phyloP scores from a whole-genome alignment of 306 rosid genomes.

The Medicago arabica region DNA sequence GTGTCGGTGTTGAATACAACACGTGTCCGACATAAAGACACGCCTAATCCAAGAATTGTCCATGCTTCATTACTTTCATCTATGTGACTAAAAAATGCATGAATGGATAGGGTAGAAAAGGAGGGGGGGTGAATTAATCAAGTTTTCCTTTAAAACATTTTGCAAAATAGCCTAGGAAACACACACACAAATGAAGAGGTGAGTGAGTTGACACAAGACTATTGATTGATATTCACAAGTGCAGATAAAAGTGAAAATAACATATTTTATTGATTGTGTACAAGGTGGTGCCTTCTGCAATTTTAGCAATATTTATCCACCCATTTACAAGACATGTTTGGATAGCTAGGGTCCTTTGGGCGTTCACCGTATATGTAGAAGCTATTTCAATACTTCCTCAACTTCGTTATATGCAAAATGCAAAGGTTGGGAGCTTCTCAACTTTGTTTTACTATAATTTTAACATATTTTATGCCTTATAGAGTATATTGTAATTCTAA shows the following conservation, averaged over 20 bases:
- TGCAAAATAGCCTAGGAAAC: too few species aligned
- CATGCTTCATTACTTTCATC: too few species aligned
- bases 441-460: neutral
- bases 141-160: too few species aligned
- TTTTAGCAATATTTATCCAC: constrained; percentile 55
- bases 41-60: too few species aligned
- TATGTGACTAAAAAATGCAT: too few species aligned
- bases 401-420: constrained; percentile 75
- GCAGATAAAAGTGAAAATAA: neutral
- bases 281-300: constrained; percentile 62
- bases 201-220: too few species aligned
- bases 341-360: constrained; percentile 52
- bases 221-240: too few species aligned
- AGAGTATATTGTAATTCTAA: neutral
- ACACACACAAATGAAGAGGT: too few species aligned
- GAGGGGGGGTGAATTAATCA: too few species aligned
- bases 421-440: constrained; percentile 57
- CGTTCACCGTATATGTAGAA: constrained; percentile 68
- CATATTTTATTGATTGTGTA: constrained; percentile 28
- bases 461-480: neutral
- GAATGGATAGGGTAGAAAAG: too few species aligned
- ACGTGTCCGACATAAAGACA: too few species aligned
- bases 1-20: too few species aligned
- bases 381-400: constrained; percentile 81
- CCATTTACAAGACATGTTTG: constrained; percentile 38